Base-by-base conservation (phyloP, 2,329 filamentous ascomycete genomes). In the Neonectria sp. region DNA sequence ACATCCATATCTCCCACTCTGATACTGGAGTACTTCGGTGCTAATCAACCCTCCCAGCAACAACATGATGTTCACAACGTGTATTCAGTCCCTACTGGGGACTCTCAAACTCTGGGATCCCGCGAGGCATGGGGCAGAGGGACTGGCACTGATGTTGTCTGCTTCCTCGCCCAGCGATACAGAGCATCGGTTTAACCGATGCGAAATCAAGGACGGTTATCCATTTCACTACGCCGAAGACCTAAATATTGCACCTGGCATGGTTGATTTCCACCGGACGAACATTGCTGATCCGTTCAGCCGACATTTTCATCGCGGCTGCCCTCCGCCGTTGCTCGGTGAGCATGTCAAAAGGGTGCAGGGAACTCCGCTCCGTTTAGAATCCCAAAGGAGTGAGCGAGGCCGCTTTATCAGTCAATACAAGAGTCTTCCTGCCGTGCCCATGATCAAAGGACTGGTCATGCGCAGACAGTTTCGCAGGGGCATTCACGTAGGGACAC, bases 81-180 rank as follows among this genome's bases (percentile, higher is more conserved):
- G 56, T 55, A 63, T 67, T 37, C 60, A 51, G 25, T 60, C 56
- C 60, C 60, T 69, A 29, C 27, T 69, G 48, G 63, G 43, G 33
- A 69, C 67, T 60, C 67, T 69, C 60, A 63, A 64, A 56, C 63
- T 60, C 51, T 69, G 67, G 67, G 60, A 69, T 59, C 67, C 67
- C 49, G 43, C 48, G 37, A 68, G 56, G 46, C 68, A 70, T 60
- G 64, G 68, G 60, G 29, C 52, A 57, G 55, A 64, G 53, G 68
- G 68, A 53, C 35, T 70, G 60, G 37, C 27, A 56, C 51, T 68
- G 46, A 70, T 68, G 60, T 40, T 70, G 52, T 68, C 68, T 55
- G 60, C 65, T 56, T 68, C 52, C 53, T 70, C 68, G 58, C 65
- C 68, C 46, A 67, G 64, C 52, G 68, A 70, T 57, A 56, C 64